These are phyloP conservation scores for Rutstroemia sp. DNA, from an alignment of 2,329 filamentous ascomycete species.

Conservation along the genomic window DNA sequence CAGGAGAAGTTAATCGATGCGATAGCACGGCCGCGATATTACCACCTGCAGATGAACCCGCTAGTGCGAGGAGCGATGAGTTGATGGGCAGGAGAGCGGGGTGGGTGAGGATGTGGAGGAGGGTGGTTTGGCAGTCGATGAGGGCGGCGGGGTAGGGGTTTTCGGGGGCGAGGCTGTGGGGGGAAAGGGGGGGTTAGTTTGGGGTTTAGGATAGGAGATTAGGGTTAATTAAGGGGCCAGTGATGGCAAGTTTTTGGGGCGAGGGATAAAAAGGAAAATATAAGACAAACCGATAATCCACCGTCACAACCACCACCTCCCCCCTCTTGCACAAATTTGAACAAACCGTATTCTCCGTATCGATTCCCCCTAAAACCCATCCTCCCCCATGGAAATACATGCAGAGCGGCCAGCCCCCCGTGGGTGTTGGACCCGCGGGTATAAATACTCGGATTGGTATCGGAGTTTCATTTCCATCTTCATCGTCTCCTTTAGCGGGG, in stretches of 20 bases:
- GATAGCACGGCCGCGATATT: constrained; percentile 46
- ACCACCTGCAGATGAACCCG: constrained; percentile 44
- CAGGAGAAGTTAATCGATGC: constrained; percentile 31
- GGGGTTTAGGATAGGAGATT: background rate
- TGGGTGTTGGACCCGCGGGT: constrained; percentile 37
- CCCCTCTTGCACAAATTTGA: constrained; percentile 45
- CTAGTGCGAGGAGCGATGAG: constrained; percentile 37
- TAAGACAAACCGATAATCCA: constrained; percentile 42
- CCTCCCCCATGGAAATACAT: constrained; percentile 53
- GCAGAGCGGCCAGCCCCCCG: constrained; percentile 45
- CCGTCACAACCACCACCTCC: constrained; percentile 44
- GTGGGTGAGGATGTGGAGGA: constrained; percentile 42
- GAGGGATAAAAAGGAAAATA: background rate
- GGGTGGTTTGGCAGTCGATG: constrained; percentile 48
- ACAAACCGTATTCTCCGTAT: constrained; percentile 51
- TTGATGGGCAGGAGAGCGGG: constrained; percentile 33
- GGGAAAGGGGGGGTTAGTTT: background rate
- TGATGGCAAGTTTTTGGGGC: too few species aligned
- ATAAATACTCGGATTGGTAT: constrained; percentile 45
- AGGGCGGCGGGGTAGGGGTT: constrained; percentile 49
- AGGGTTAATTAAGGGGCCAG: too few species aligned
- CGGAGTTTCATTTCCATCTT: background rate
- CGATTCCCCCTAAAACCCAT: constrained; percentile 56
- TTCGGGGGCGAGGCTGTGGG: constrained; percentile 45
- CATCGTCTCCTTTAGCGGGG: background rate